Evolutionary conservation across 2,329 filamentous ascomycete genomes (phyloP).

Genomic region (Colletotrichum nymphaeae): DNA sequence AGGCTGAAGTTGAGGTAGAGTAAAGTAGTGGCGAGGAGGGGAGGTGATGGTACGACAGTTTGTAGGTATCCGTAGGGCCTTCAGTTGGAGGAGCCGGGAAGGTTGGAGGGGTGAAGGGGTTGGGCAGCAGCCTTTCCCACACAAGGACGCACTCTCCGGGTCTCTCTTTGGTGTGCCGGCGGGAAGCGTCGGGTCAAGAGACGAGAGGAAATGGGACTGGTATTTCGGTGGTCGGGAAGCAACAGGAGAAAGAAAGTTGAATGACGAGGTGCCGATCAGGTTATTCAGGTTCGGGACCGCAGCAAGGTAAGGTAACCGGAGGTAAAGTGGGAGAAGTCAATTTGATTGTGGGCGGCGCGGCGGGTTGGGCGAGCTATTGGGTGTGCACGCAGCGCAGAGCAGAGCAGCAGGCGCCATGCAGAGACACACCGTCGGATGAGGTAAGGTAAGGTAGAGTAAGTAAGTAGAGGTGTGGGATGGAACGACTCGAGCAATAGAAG

Average conservation of each 20-base stretch:
- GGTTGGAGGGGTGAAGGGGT: not conserved
- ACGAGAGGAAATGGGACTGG: not conserved
- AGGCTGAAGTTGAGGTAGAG: not conserved
- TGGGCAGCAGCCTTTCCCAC: conserved; percentile 4
- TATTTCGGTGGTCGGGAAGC: conserved; percentile 4
- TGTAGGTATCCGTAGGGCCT: not conserved
- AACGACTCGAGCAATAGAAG: not conserved
- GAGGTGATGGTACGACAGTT: conserved; percentile 1
- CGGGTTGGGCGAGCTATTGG: too few species aligned
- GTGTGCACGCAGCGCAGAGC: conserved; percentile 22
- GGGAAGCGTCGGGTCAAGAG: conserved; percentile 1
- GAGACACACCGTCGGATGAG: not conserved
- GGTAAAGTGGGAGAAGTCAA: not conserved
- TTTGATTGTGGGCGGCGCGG: not conserved
- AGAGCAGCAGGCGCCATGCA: conserved; percentile 24
- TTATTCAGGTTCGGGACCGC: not conserved
- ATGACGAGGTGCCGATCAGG: conserved; percentile 18
- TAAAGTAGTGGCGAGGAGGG: not conserved
- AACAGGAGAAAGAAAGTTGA: not conserved
- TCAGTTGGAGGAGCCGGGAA: not conserved
- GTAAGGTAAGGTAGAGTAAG: not conserved
- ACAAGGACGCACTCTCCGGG: not conserved
- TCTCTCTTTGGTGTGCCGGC: not conserved
- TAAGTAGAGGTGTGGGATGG: not conserved
- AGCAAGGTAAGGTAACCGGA: not conserved